Conservation (phyloP, 2,329 filamentous ascomycete species). For the Sporothrix sp. region DNA sequence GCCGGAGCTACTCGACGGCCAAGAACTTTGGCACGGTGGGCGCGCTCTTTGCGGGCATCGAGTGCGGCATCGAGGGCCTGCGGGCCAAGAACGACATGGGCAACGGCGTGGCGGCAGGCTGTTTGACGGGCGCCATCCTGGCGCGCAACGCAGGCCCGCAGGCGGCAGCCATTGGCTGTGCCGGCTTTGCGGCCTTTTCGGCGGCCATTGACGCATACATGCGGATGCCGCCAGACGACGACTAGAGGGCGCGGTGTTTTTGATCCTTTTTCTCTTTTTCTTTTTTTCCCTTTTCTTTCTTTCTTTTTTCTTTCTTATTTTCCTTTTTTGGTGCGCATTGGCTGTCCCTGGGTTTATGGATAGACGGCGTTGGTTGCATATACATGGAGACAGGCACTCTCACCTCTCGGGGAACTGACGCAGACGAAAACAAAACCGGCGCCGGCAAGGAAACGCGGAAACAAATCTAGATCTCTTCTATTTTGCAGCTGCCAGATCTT, state of each 20-base stretch:
- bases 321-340: too few relatives aligned
- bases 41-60: slow-evolving; percentile 80
- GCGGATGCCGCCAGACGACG: slow-evolving; percentile 58
- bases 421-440: background rate
- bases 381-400: slow-evolving; percentile 1
- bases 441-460: background rate
- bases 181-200: slow-evolving; percentile 87
- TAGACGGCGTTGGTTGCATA: slow-evolving; percentile 9
- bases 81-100: slow-evolving; percentile 87
- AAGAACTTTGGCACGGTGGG: slow-evolving; percentile 95
- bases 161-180: slow-evolving; percentile 78
- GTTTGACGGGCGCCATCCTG: slow-evolving; percentile 80
- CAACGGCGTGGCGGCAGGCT: slow-evolving; percentile 82
- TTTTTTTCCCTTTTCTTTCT: background rate
- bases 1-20: slow-evolving; percentile 68
- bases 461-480: too few relatives aligned
- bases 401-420: background rate
- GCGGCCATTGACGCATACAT: slow-evolving; percentile 89
- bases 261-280: too few relatives aligned
- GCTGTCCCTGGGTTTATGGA: background rate
- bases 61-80: slow-evolving; percentile 89
- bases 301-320: background rate
- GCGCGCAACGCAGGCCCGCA: slow-evolving; percentile 82
- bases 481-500: background rate
- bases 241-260: slow-evolving; percentile 26